Evolutionary conservation across 805 yeast genomes (phyloP), one percentile per base, ranked within the genome.

Genomic region (Zygosaccharomyces bailii): DNA sequence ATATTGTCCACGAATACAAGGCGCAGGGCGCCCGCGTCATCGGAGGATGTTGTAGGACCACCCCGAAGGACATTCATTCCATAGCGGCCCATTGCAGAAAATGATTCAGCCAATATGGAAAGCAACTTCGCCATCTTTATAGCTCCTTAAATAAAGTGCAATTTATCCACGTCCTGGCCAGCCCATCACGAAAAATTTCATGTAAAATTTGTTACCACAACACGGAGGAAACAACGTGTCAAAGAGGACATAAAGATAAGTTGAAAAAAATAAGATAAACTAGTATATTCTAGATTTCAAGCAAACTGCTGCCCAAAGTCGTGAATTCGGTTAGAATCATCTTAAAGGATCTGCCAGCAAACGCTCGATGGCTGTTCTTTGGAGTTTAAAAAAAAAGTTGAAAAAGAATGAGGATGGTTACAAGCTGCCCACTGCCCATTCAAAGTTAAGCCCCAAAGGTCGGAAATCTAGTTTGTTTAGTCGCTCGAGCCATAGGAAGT

Each of bases 21-120:
- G 40, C 50, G 2, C 56, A 59, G 5, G 71, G 72, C 6, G 73
- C 74, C 2, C 70, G 72, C 27, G 70, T 83, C 6, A 67, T 85
- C 43, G 93, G 93, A 6, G 91, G 90, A 2, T 85, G 91, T 61
- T 85, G 91, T 50, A 71, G 87, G 52, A 82, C 87, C 1, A 72
- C 79, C 0, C 88, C 89, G 0, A 52, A 57, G 1, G 79, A 61
- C 38, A 60, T 60, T 32, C 36, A 46, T 10, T 40, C 45, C 11
- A 34, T 29, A 4, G 56, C 58, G 13, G 31, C 14, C 31, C 13
- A 11, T 6, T 5, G 31, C 25, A n/a, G 31, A 6, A 5, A 27
- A 16, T 27, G 31, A 27, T 11, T 27, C 14, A 6, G 4, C 13
- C 31, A 27, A 10, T 27, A n/a, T 11, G 14, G 31, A 16, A 27